These are phyloP conservation scores for Phytophthora syringae DNA, from an alignment of 352 stramenopile species.

Conservation along the genomic window DNA sequence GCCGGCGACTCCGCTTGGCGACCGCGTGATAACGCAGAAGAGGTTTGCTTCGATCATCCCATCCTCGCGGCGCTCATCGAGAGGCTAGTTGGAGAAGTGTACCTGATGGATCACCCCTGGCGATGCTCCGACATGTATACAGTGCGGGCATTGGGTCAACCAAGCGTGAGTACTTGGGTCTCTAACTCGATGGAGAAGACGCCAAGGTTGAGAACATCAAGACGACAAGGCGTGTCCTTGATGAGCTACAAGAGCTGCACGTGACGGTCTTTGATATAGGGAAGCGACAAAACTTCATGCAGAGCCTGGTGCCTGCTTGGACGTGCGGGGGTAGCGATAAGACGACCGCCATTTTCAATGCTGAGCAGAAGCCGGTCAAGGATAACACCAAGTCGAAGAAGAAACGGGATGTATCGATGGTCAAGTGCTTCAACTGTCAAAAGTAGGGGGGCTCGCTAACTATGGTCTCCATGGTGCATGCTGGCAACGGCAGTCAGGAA, in stretches of 20 bases:
- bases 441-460: conserved; percentile 1
- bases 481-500: not conserved
- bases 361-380: no score
- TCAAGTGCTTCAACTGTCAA: conserved; percentile 15
- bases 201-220: conserved; percentile 17
- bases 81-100: conserved; percentile 10
- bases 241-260: conserved; percentile 14
- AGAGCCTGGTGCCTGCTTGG: conserved; percentile 9
- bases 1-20: not conserved
- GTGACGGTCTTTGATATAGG: conserved; percentile 1
- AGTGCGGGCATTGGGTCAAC: conserved; percentile 1
- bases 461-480: conserved; percentile 5
- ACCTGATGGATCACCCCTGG: conserved; percentile 12
- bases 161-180: not conserved
- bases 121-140: conserved; percentile 9
- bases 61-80: conserved; percentile 7
- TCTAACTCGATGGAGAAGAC: conserved; percentile 4
- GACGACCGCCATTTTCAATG: no score
- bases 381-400: conserved; percentile 6
- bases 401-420: conserved; percentile 9
- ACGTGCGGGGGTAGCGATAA: no score
- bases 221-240: conserved; percentile 11
- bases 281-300: conserved; percentile 15
- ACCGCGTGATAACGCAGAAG: conserved; percentile 7
- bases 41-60: conserved; percentile 5